Conservation (phyloP, 2,329 filamentous ascomycete genomes). For the Scedosporium boydii region DNA sequence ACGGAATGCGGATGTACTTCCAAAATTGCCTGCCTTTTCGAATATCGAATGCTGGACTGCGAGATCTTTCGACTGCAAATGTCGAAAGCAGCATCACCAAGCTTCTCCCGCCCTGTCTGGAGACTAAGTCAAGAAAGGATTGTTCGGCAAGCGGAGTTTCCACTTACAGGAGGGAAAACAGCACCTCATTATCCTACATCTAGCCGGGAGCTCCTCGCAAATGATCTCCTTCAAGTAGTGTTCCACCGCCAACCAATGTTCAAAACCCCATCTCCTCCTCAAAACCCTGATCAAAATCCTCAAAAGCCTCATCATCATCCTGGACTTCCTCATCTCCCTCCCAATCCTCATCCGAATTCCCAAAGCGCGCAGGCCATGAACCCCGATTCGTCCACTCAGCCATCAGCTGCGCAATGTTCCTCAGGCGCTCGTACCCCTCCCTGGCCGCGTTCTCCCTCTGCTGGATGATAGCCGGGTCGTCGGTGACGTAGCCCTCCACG, state of each 20-base stretch:
- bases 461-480: slow-evolving; percentile 12
- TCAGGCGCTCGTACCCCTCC: slow-evolving; percentile 11
- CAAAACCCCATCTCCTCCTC: neutral
- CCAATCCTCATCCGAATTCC: neutral
- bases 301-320: neutral
- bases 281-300: neutral
- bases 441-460: slow-evolving; percentile 8
- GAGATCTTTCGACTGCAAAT: no score
- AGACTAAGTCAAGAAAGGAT: no score
- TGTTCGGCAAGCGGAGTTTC: no score
- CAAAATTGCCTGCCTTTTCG: neutral
- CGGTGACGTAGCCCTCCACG: slow-evolving; percentile 11
- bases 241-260: neutral
- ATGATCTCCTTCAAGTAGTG: no score
- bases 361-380: neutral
- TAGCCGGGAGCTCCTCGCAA: no score
- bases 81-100: no score
- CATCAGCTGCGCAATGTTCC: neutral
- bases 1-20: neutral
- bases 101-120: no score
- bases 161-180: no score
- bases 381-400: slow-evolving; percentile 5
- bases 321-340: neutral
- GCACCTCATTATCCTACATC: no score
- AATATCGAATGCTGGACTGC: neutral